Conservation (phyloP, 1,139 yeast genomes). For the Blastobotrys raffinosifermentans region DNA sequence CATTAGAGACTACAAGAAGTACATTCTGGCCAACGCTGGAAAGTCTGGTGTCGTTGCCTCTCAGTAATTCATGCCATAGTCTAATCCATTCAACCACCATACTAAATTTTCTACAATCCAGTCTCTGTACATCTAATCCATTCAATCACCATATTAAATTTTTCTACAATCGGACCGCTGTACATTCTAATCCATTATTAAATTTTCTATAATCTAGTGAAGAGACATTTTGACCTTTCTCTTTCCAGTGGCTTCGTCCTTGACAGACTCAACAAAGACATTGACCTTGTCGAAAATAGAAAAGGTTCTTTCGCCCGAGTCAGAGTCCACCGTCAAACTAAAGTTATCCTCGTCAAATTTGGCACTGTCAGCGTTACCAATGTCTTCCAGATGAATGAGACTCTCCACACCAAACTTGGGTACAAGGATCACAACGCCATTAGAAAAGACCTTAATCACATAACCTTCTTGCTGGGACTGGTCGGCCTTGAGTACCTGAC, state of each 20-base stretch:
- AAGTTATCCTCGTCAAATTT: constrained; percentile 73
- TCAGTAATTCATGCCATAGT: constrained; percentile 41
- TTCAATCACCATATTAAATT: no score
- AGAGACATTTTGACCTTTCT: constrained; percentile 73
- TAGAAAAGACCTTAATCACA: constrained; percentile 84
- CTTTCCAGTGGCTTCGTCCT: constrained; percentile 87
- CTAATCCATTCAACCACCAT: no score
- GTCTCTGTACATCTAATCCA: no score
- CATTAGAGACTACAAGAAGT: constrained; percentile 84
- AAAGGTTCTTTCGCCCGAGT: constrained; percentile 42
- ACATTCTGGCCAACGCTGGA: constrained; percentile 71
- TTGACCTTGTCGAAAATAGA: constrained; percentile 80
- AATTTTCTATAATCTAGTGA: no score
- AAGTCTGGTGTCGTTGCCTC: constrained; percentile 82
- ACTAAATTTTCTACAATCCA: no score
- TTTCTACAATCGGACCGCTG: no score
- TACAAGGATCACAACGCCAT: constrained; percentile 91
- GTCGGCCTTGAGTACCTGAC: constrained; percentile 84
- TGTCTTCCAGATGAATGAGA: constrained; percentile 69
- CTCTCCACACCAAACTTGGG: constrained; percentile 99
- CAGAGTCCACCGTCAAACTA: constrained; percentile 52
- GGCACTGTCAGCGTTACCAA: constrained; percentile 63
- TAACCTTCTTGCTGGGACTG: constrained; percentile 80
- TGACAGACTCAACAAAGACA: constrained; percentile 72
- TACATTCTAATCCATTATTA: no score